Percentiles rank a stretch among this genome's conserved stretches.
These are phyloP conservation scores for Mucor irregularis DNA, from an alignment of 371 early-diverging fungal species.

Conservation along the genomic window DNA sequence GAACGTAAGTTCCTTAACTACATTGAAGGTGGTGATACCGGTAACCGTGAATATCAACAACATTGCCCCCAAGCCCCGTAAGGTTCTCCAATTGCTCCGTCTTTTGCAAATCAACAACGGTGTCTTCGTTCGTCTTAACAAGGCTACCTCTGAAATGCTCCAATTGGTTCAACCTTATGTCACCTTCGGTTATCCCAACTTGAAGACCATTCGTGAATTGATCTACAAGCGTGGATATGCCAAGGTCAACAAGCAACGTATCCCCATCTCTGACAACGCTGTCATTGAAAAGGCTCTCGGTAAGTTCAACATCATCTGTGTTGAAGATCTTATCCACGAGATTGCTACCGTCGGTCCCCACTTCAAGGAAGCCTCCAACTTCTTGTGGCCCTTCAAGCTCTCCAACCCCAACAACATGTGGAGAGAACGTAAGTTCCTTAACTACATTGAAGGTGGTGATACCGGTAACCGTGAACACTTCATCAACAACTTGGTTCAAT, in stretches of 20 bases:
- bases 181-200: constrained; percentile 96
- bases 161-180: constrained; percentile 98
- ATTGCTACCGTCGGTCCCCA: constrained; percentile 98
- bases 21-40: constrained; percentile 97
- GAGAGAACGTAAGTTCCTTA: constrained; percentile 91
- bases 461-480: constrained; percentile 95
- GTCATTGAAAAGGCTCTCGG: constrained; percentile 93
- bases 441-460: constrained; percentile 99
- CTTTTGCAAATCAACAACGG: constrained; percentile 97
- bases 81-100: constrained; percentile 98
- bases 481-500: constrained; percentile 95
- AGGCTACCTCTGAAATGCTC: constrained; percentile 70
- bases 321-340: constrained; percentile 99
- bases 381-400: constrained; percentile 99
- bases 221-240: constrained; percentile 99
- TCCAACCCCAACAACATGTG: constrained; percentile 98
- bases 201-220: constrained; percentile 98
- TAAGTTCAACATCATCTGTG: constrained; percentile 94
- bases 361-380: constrained; percentile 90
- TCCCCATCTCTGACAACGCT: constrained; percentile 95
- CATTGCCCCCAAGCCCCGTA: constrained; percentile 98
- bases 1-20: constrained; percentile 96
- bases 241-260: constrained; percentile 95
- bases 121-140: neutral
- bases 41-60: constrained; percentile 97